Base-by-base conservation (phyloP, 768 basidiomycete genomes). In the Pluteus cervinus region DNA sequence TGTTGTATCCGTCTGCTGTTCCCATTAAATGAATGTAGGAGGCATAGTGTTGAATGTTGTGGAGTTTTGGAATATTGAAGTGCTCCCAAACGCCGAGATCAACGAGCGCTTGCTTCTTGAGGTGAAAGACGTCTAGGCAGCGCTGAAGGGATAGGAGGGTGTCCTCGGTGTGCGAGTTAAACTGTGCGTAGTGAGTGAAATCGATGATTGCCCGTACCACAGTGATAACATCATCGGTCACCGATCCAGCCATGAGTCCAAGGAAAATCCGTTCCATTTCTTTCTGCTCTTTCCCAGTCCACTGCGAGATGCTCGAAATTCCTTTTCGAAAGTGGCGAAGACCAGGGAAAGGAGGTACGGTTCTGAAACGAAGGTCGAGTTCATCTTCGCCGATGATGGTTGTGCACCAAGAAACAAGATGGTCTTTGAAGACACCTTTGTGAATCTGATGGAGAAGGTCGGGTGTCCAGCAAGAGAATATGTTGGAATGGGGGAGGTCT, bases 381-480 rank as follows among this genome's bases (percentile, higher is more conserved):
- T 70, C 65, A 6, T 33, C 43, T 6, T 46, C 37, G 1, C 55
- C 52, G 34, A 30, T 57, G 0, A 48, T 46, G 2, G 36, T 3
- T 11, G 34, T 45, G 8, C 65, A n/a, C 65, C 65, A 67, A 1
- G 21, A 4, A 12, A 61, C 33, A 9, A 65, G 33, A 34, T 66
- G 57, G 36, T 61, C 59, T 11, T 68, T 69, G 46, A 73, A 51
- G 3, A 70, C 42, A 0, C 73, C 73, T 44, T 75, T 68, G 41
- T 68, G 62, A 0, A 74, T 39, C 42, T 74, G 68, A 41, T 76
- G 71, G 1, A 76, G 59, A 16, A 71, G 42, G 42, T 75, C 65
- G 1, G 73, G 69, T 0, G 66, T 66, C 28, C 75, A 54, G 5
- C 54, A 4, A 58, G 14, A 20, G 7, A 47, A 64, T 22, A 68